These are phyloP conservation scores for Claviceps quebecensis DNA, from an alignment of 2,329 filamentous ascomycete genomes.

Conservation along the genomic window DNA sequence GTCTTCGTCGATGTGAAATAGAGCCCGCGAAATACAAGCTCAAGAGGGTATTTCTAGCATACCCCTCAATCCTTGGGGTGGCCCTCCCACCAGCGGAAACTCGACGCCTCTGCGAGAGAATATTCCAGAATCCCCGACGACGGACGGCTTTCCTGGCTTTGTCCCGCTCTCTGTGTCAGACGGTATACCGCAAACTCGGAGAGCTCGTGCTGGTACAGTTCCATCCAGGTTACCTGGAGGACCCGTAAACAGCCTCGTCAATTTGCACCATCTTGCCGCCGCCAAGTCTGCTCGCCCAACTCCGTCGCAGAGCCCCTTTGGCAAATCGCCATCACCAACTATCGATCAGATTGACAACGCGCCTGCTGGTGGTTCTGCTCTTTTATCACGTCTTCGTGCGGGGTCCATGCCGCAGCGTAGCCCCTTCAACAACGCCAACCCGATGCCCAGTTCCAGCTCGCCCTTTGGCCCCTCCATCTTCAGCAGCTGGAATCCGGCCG, in stretches of 20 bases:
- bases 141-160: slow-evolving; percentile 89
- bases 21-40: slow-evolving; percentile 90
- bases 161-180: slow-evolving; percentile 55
- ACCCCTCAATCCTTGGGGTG: slow-evolving; percentile 71
- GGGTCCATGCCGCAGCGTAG: slow-evolving; percentile 88
- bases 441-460: slow-evolving; percentile 37
- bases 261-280: slow-evolving; percentile 43
- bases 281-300: slow-evolving; percentile 74
- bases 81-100: slow-evolving; percentile 89
- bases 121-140: slow-evolving; percentile 92
- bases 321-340: slow-evolving; percentile 48
- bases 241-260: slow-evolving; percentile 43
- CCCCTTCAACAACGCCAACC: slow-evolving; percentile 37
- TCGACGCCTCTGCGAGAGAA: slow-evolving; percentile 93
- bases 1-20: slow-evolving; percentile 20
- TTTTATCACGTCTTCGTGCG: slow-evolving; percentile 74
- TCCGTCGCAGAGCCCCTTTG: slow-evolving; percentile 74
- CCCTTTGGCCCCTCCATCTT: slow-evolving; percentile 88
- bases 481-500: slow-evolving; percentile 63
- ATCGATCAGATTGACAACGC: slow-evolving; percentile 32
- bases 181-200: slow-evolving; percentile 53
- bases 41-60: slow-evolving; percentile 72
- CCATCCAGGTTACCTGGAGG: slow-evolving; percentile 83
- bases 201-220: slow-evolving; percentile 87
- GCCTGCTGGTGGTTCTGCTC: slow-evolving; percentile 46